Evolutionary conservation across 371 early-diverging fungal genomes (phyloP).

Genomic region (Coemansia sp.): DNA sequence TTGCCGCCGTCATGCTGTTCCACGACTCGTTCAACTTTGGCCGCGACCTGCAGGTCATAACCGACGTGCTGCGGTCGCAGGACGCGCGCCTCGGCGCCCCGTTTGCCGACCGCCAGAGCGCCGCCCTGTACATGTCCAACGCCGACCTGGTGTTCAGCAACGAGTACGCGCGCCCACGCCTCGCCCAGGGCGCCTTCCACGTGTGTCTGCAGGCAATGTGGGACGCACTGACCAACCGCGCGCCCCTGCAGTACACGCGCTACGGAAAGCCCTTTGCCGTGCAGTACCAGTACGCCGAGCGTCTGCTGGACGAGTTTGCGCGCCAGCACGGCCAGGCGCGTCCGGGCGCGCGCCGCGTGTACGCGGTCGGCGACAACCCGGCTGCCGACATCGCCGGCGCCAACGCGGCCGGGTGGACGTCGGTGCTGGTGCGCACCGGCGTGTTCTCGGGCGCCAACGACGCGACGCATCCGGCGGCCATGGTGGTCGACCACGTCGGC

Average conservation of each 20-base stretch:
- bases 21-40: constrained; percentile 85
- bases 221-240: constrained; percentile 41
- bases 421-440: constrained; percentile 80
- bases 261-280: constrained; percentile 82
- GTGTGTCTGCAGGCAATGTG: constrained; percentile 66
- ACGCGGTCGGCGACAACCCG: constrained; percentile 79
- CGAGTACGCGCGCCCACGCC: constrained; percentile 72
- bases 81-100: constrained; percentile 63
- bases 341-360: constrained; percentile 35
- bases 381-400: constrained; percentile 78
- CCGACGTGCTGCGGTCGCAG: constrained; percentile 70
- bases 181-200: constrained; percentile 82
- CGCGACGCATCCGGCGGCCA: constrained; percentile 57
- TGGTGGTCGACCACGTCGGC: constrained; percentile 69
- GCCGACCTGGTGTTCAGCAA: constrained; percentile 82
- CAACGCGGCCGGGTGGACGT: constrained; percentile 77
- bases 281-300: constrained; percentile 74
- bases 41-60: constrained; percentile 77
- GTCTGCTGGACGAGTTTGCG: constrained; percentile 51
- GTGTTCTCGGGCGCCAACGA: constrained; percentile 63
- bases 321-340: background rate
- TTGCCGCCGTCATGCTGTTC: constrained; percentile 78
- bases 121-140: constrained; percentile 82
- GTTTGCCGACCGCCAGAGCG: constrained; percentile 54
- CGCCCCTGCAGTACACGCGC: constrained; percentile 61